A percentile compares a stretch with the other conserved stretches of the same genome.
phyloP scores from a whole-genome alignment of 768 basidiomycete genomes.

The Rhodotorula paludigena region DNA sequence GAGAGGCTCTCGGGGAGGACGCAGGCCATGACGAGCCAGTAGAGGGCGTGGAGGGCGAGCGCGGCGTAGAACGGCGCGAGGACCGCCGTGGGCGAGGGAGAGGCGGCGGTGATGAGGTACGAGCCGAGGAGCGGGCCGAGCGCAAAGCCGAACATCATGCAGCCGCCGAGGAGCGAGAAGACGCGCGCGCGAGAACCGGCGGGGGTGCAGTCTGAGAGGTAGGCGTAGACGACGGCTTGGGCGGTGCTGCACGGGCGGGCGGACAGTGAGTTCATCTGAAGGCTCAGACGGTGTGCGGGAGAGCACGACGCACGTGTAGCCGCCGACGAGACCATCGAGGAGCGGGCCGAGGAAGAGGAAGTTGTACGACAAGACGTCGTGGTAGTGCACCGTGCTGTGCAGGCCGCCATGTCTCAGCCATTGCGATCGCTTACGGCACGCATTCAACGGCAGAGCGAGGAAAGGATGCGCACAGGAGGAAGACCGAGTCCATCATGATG shows the following conservation, averaged over 20 bases:
- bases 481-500: slow-evolving; percentile 42
- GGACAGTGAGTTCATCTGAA: not conserved
- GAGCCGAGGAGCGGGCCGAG: slow-evolving; percentile 44
- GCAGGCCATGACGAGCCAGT: slow-evolving; percentile 42
- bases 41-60: slow-evolving; percentile 40
- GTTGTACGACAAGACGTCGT: slow-evolving; percentile 36
- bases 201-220: slow-evolving; percentile 47
- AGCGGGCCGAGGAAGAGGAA: slow-evolving; percentile 48
- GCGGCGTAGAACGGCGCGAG: slow-evolving; percentile 49
- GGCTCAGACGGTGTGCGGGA: not conserved
- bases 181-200: slow-evolving; percentile 42
- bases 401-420: too few relatives aligned
- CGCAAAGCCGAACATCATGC: slow-evolving; percentile 49
- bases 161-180: slow-evolving; percentile 45
- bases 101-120: slow-evolving; percentile 1
- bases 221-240: slow-evolving; percentile 16
- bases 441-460: not conserved
- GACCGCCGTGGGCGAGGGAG: not conserved
- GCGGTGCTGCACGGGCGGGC: slow-evolving; percentile 3
- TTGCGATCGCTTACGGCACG: not conserved
- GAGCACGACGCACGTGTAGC: slow-evolving; percentile 38
- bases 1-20: slow-evolving; percentile 50
- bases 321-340: slow-evolving; percentile 49
- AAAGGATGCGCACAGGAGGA: slow-evolving; percentile 17
- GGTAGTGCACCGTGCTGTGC: slow-evolving; percentile 32